Base-by-base conservation (phyloP, 148 eudicot genomes). In the Fallopia convolvulus region DNA sequence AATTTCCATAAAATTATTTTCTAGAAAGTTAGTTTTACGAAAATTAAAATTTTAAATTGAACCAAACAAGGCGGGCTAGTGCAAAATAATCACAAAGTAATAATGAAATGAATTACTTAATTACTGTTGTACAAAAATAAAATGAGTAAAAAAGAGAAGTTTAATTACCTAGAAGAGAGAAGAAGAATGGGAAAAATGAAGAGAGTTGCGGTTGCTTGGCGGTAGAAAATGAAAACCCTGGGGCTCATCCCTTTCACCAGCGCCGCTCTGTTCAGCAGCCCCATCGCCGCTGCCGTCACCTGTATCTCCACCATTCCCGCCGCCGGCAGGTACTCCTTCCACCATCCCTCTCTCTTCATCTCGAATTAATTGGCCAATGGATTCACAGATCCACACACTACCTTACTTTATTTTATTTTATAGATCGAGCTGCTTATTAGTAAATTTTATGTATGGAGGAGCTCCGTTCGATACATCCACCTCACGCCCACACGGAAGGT, bases 191-290 rank as follows among this genome's bases (percentile, higher is more conserved):
- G 98, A 77, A 88, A 84, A 74, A 91, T 85, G 41, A 91, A 77
- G 61, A 83, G 65, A 77, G 89, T 85, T 7, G 95, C 96, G 4
- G 80, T 80, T 41, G 83, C 80, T 85, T 91, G 96, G 21, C 96
- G 81, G 68, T 89, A 93, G 74, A 89, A 85, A 36, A 91, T 88
- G 81, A 88, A 91, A 0, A 93, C 91, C 18, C 89, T 77, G 6
- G 98, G 90, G 75, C 87, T 91, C 88, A 91, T 80, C 61, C 87
- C 97, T 74, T 90, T 72, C 47, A 90, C 75, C 77, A 92, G 84
- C 76, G 94, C 86, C 60, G 85, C 93, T 81, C 93, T 83, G 72
- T 79, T 84, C 36, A 76, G 49, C 0, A 93, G 76, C 23, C 87
- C 82, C 41, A 86, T 78, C n/a, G 80, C 83, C 40, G 90, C 86